Percentiles rank a stretch among this genome's conserved stretches.
Conservation (phyloP, 345 rosid genomes). For the Eutrema japonicum region DNA sequence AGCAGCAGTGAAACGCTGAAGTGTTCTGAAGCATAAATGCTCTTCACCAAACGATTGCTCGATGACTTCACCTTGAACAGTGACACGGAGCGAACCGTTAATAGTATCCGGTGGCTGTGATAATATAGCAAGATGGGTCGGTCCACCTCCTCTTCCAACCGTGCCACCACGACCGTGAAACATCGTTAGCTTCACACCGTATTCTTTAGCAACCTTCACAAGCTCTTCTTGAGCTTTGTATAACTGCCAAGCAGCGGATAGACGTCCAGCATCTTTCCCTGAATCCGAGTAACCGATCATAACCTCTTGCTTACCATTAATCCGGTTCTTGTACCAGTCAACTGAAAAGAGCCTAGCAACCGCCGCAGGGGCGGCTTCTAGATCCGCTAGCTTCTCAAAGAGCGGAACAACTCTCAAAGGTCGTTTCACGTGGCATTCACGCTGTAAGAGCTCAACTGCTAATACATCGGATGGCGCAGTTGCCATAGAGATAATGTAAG, state of each 20-base stretch:
- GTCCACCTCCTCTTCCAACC: slow-evolving; percentile 99
- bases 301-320: slow-evolving; percentile 96
- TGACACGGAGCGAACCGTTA: slow-evolving; percentile 91
- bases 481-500: slow-evolving; percentile 97
- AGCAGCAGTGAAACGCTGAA: slow-evolving; percentile 95
- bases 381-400: slow-evolving; percentile 97
- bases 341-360: slow-evolving; percentile 87
- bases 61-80: slow-evolving; percentile 98
- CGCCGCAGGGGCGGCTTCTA: slow-evolving; percentile 98
- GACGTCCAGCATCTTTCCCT: slow-evolving; percentile 94
- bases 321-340: slow-evolving; percentile 90
- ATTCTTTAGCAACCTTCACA: slow-evolving; percentile 84
- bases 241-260: slow-evolving; percentile 97
- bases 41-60: slow-evolving; percentile 97
- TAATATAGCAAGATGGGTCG: slow-evolving; percentile 96
- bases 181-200: slow-evolving; percentile 90
- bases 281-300: slow-evolving; percentile 99
- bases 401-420: slow-evolving; percentile 97
- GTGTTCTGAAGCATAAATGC: slow-evolving; percentile 91
- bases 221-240: slow-evolving; percentile 99
- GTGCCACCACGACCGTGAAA: slow-evolving; percentile 99
- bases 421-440: slow-evolving; percentile 85
- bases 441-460: slow-evolving; percentile 94
- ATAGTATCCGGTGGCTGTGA: slow-evolving; percentile 99
- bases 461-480: slow-evolving; percentile 93